Base-by-base conservation (phyloP, 2,329 filamentous ascomycete genomes). In the Blastomyces percursus region DNA sequence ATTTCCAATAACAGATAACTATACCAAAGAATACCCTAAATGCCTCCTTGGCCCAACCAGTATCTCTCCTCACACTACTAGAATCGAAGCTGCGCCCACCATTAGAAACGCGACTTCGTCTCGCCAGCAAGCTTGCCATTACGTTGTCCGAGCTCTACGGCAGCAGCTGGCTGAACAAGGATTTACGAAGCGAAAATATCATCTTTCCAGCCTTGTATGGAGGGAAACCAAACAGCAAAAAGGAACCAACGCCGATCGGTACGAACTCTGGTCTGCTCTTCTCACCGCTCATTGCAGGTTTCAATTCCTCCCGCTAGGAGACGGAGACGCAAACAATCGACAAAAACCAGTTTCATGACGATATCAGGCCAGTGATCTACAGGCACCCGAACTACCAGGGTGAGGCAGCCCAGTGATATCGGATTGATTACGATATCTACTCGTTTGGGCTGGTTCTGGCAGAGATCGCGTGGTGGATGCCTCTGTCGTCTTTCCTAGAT, bases 321-420 rank as follows among this genome's bases (percentile, higher is more conserved):
- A 59, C 57, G 2, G 57, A 59, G 21, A 21, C 57, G n/a, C 57
- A 48, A 46, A 59, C 57, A 59, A 59, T 59, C 24, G 57, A 59
- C 40, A 59, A 59, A 48, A 59, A 59, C 30, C 40, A 21, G 30
- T 59, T 46, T 30, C 57, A 48, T 40, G 27, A 44, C 21, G 40
- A 59, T 16, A 46, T 59, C 40, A 32, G 21, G 16, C 40, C 44
- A 11, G 40, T 48, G 35, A 48, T 48, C 24, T 59, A 59, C 38
- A 44, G 57, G 16, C 57, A 59, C 44, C 57, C 57, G 27, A 35
- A 46, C 11, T 59, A 59, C 57, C 57, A 59, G 30, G 57, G 57
- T 30, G 57, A 59, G 11, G 57, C 57, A 7, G 57, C 57, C 5
- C 57, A 59, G 57, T 40, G 57, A 35, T 59, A 59, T 30, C 21